Evolutionary conservation across 331 rosid species (phyloP), one percentile per base, ranked within the genome.

Genomic region (Malus hybrid): DNA sequence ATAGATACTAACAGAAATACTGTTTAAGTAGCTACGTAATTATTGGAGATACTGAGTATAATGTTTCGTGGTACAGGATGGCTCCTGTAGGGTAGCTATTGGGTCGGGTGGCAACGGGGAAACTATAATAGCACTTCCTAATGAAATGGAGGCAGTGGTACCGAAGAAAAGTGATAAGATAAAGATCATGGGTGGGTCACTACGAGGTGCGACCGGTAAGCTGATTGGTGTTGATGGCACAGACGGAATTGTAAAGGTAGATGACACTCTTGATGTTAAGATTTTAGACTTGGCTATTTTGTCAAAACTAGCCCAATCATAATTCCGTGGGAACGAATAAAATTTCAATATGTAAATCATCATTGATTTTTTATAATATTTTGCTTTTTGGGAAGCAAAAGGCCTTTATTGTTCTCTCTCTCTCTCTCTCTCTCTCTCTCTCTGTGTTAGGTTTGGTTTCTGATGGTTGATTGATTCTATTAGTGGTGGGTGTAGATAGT

Each of bases 141-240:
- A 68, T 74, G 98, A 95, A 74, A 81, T 95, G 87, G 99, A 89
- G 78, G 87, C 84, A 7, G 95, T 92, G n/a, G 91, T 83, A 18
- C 99, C 99, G 0, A 88, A 90, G 79, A 95, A 95, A 77, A 85
- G 83, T 0, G 97, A 95, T 82, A 88, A 88, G 73, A 87, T 95
- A 68, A 95, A 95, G 83, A 92, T 95, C 61, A 88, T 90, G 93
- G 97, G 91, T 26, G 97, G 99, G 19, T 77, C 91, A 28, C 53
- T 92, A 55, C 96, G 99, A 2, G 99, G 99, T 70, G 77, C 93
- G 65, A 92, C 98, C 0, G 99, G 99, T 65, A 95, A 95, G 88
- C 89, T 95, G 86, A 95, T 95, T 24, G 99, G 99, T 77, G 96
- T 95, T 24, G 99, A 95, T 75, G 99, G 98, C 32, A 92, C 93